Evolutionary conservation across 441 rosid genomes (phyloP), one percentile per base, ranked within the genome.

Genomic region (Pelargonium cotyledonis): DNA sequence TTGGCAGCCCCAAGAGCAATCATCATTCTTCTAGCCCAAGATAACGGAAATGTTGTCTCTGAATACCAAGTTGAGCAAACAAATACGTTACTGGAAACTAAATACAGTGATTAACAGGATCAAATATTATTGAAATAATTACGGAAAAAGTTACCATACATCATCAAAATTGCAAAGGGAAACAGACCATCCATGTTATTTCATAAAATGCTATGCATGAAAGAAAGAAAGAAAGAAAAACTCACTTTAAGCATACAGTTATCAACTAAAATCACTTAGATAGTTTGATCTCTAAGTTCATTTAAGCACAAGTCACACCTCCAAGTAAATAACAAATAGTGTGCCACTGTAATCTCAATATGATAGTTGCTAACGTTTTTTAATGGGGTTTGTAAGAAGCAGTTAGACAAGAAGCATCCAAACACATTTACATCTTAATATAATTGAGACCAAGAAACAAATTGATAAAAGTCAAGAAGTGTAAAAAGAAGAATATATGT

Each of bases 1-100:
- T 95, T 91, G 19, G 97, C 99, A 74, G 96, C 99, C 58, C 97
- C 99, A 71, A 95, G 87, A 75, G 98, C 97, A 82, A 95, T 90
- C 98, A 88, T 90, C 98, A 95, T 86, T 81, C 98, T 90, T 71
- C 80, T 92, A 68, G 93, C 87, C 98, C 98, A 92, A 71, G 91
- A 72, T 62, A 92, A 76, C 9, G 96, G 85, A 88, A 79, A 83
- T 75, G 88, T 85, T 31, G 92, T 86, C 80, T 90, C 97, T 95
- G 89, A 65, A 83, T 49, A 66, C 75, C 71, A 77, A 75, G 66
- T 72, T 64, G 62, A 67, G 73, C 76, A 67, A 63, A 63, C 68
- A 65, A 53, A 74, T 65, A 65, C 31, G 51, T 29, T 40, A 69
- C 21, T 29, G 15, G 29, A 70, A 58, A 72, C 53, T 65, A 66